Conservation (phyloP, 75 land plant genomes). For the Selaginella moellendorffii region DNA sequence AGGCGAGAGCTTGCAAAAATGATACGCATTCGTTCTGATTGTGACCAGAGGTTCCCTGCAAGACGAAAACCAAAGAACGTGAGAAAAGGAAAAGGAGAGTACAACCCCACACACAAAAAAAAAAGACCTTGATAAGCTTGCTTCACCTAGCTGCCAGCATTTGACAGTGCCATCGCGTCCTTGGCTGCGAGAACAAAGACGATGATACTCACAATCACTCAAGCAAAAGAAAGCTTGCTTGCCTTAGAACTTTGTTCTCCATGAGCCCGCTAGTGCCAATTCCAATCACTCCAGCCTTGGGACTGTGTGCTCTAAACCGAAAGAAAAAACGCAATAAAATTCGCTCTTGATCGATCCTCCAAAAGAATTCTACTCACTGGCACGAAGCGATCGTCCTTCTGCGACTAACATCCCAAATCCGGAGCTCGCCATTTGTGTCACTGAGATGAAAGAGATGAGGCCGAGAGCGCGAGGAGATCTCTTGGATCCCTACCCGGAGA, state of each 20-base stretch:
- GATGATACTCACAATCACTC: background rate
- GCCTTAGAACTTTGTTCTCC: conserved; percentile 58
- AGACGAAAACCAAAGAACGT: background rate
- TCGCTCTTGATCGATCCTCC: background rate
- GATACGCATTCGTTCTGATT: conserved; percentile 61
- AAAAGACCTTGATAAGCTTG: conserved; percentile 46
- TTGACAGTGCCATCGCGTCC: conserved; percentile 89
- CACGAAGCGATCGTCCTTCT: conserved; percentile 49
- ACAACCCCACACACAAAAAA: background rate
- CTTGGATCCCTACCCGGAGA: conserved; percentile 67
- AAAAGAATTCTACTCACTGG: conserved; percentile 24
- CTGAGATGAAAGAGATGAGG: conserved; percentile 36
- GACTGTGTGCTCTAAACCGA: conserved; percentile 47
- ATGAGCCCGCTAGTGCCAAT: conserved; percentile 39
- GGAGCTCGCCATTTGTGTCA: conserved; percentile 64
- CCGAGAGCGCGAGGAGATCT: no score
- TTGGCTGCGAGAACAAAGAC: conserved; percentile 37
- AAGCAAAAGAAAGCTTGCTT: background rate
- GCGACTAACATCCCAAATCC: conserved; percentile 61
- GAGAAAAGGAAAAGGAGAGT: background rate
- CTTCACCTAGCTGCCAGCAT: conserved; percentile 67
- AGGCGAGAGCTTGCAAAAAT: conserved; percentile 79
- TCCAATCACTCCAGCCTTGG: conserved; percentile 52
- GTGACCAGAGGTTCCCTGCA: conserved; percentile 50
- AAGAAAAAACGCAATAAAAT: background rate